Conservation (phyloP, 139 green algal genomes). For the Chlamydomonas sp. region DNA sequence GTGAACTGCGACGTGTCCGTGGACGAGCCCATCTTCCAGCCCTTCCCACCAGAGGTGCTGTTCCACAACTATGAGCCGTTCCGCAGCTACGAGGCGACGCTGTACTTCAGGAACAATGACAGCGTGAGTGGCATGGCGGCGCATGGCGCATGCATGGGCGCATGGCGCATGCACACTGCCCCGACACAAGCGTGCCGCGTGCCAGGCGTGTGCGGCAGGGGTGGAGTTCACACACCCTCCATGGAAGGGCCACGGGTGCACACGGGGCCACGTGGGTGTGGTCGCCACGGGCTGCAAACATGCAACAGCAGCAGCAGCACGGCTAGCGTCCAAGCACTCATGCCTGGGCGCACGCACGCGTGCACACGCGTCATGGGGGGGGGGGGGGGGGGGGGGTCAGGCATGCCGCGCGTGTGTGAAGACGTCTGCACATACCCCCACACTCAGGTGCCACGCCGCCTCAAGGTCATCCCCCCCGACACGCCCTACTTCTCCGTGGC, state of each 20-base stretch:
- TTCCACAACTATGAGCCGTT: slow-evolving; percentile 62
- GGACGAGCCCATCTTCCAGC: slow-evolving; percentile 73
- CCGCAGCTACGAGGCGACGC: slow-evolving; percentile 44
- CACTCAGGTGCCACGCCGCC: slow-evolving; percentile 50
- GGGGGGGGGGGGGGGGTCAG: background rate
- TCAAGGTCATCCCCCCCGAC: slow-evolving; percentile 50
- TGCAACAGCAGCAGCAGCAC: no score
- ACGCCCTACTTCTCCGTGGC: slow-evolving; percentile 48
- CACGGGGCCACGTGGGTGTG: no score
- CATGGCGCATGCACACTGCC: no score
- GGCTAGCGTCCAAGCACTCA: no score
- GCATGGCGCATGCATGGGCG: no score
- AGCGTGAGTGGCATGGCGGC: slow-evolving; percentile 34
- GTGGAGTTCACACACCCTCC: no score
- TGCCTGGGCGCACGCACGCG: no score
- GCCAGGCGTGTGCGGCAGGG: no score
- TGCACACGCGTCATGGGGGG: no score
- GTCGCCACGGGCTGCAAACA: no score
- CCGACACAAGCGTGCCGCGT: no score
- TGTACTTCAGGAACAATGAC: slow-evolving; percentile 77
- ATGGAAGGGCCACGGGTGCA: no score
- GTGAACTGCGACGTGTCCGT: slow-evolving; percentile 48
- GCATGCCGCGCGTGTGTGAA: background rate
- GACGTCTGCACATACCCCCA: background rate
- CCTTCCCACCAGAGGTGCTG: slow-evolving; percentile 56